These are phyloP conservation scores for Paramecium sonneborni DNA, from an alignment of 73 alveolate genomes.

Conservation along the genomic window DNA sequence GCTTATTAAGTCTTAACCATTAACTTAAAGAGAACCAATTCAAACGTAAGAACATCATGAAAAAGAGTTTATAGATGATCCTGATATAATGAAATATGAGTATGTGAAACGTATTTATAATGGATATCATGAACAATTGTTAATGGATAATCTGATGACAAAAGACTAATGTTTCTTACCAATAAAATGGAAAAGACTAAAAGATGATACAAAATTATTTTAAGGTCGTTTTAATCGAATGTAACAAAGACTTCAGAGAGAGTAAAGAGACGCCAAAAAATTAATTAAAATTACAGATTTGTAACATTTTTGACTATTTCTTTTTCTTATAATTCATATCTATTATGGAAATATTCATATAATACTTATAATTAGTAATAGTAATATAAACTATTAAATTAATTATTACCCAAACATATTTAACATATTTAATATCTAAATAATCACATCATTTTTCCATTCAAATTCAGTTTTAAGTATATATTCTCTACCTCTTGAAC, in stretches of 20 bases:
- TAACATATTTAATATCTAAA: too few species aligned
- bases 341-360: neutral
- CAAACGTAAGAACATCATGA: neutral
- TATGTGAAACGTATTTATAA: constrained; percentile 17
- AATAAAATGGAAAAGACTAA: neutral
- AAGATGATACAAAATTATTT: constrained; percentile 17
- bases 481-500: too few species aligned
- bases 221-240: neutral
- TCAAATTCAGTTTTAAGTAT: too few species aligned
- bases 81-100: constrained; percentile 26
- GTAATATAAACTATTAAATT: too few species aligned
- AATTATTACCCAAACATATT: too few species aligned
- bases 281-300: neutral
- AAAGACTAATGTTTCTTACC: neutral
- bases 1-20: neutral
- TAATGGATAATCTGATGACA: neutral
- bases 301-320: neutral
- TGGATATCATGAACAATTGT: neutral
- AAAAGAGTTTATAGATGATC: neutral
- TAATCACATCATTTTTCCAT: too few species aligned
- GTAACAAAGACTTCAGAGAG: neutral
- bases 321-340: neutral
- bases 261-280: constrained; percentile 7
- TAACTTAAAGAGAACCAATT: neutral
- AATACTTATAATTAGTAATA: too few species aligned